Evolutionary conservation across 2,329 filamentous ascomycete species (phyloP).

Genomic region (Dactylellina drechsleri): DNA sequence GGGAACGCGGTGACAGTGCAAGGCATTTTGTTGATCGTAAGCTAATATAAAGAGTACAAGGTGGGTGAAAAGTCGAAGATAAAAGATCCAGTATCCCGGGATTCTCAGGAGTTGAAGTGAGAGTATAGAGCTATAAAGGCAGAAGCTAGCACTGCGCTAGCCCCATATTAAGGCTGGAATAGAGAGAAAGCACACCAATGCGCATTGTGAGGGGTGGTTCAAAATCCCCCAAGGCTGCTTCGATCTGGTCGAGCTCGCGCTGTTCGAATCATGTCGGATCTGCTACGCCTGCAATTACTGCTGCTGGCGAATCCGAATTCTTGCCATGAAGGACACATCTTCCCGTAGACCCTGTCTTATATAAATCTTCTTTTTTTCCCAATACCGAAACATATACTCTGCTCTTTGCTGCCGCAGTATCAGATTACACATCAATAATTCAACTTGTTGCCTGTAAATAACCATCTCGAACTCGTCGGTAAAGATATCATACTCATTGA

Average conservation of each 20-base stretch:
- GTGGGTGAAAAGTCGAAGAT: not conserved
- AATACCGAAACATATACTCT: too few species aligned
- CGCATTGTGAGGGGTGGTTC: not conserved
- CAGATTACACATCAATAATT: too few species aligned
- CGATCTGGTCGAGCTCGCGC: too few species aligned
- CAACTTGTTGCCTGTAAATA: too few species aligned
- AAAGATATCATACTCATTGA: too few species aligned
- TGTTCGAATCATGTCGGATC: not conserved
- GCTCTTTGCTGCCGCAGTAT: too few species aligned
- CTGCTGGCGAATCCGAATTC: conserved; percentile 40
- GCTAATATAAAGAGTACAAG: too few species aligned
- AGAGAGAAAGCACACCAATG: too few species aligned
- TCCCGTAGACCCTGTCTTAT: not conserved
- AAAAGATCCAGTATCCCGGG: not conserved
- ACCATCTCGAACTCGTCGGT: too few species aligned
- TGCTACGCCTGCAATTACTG: too few species aligned
- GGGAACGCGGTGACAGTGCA: conserved; percentile 43
- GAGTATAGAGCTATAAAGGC: not conserved
- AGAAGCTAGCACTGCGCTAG: not conserved
- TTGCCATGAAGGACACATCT: conserved; percentile 31
- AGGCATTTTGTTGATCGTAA: not conserved
- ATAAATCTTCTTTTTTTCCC: too few species aligned
- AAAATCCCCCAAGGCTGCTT: conserved; percentile 12
- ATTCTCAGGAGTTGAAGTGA: too few species aligned
- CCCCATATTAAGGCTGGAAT: not conserved